phyloP scores from a whole-genome alignment of 2,329 filamentous ascomycete genomes.

The Scedosporium boydii region DNA sequence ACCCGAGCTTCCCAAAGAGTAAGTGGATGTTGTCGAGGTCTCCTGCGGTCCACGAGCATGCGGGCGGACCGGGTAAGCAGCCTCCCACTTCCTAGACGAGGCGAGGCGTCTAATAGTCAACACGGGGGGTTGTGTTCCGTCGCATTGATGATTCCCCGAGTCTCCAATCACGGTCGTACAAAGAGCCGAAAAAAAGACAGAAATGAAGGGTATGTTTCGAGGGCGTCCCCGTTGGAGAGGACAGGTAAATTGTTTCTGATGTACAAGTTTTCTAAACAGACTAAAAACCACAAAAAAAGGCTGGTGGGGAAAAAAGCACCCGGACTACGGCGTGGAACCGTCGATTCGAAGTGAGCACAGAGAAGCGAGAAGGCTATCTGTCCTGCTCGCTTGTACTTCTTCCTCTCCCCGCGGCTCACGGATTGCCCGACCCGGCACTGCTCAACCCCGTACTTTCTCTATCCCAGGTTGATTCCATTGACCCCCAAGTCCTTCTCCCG shows the following conservation, averaged over 20 bases:
- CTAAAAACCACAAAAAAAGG: neutral
- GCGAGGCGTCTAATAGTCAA: too few species aligned
- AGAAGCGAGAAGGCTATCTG: neutral
- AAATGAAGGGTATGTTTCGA: neutral
- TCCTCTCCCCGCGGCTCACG: neutral
- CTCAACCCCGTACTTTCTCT: neutral
- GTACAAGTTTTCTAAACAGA: neutral
- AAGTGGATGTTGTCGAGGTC: too few species aligned
- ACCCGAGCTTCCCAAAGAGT: too few species aligned
- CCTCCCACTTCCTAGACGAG: too few species aligned
- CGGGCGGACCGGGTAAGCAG: too few species aligned
- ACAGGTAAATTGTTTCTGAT: neutral
- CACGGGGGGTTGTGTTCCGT: too few species aligned
- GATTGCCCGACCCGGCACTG: neutral
- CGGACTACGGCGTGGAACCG: neutral
- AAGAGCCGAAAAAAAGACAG: neutral
- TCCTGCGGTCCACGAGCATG: too few species aligned
- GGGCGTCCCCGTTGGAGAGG: neutral
- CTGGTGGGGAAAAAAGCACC: neutral
- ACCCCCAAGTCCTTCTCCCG: neutral
- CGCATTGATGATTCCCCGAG: neutral
- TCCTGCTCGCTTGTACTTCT: neutral
- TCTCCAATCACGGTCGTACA: neutral
- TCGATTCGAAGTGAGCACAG: neutral
- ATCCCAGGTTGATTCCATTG: neutral